Evolutionary conservation across 192 early-diverging fungal genomes (phyloP), one percentile per base, ranked within the genome.

Genomic region (Coemansia sp.): DNA sequence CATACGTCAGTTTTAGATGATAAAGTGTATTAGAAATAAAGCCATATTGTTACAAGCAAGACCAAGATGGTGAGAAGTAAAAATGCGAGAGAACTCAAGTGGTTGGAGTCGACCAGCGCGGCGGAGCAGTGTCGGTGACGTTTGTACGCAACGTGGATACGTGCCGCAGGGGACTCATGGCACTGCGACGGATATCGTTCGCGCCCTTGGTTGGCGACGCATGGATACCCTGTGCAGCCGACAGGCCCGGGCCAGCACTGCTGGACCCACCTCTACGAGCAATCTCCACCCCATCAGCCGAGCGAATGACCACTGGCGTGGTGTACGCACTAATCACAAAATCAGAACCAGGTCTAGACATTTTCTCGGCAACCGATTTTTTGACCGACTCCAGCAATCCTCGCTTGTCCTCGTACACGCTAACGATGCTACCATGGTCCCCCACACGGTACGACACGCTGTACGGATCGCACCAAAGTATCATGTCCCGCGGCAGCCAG

Each of bases 401-500:
- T 15, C 63, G 57, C 62, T 79, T 79, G 53, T 86, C 85, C 60
- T 87, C 81, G 62, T 80, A 89, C 21, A 89, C 54, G 7, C 83
- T 83, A 63, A 80, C 80, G 50, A 87, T 80, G 14, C 79, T 71
- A n/a, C 85, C 84, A 53, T 86, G 82, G 58, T 89, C 87, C 28
- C 87, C 85, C 37, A 86, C 79, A 6, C 85, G 76, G 72, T 86
- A 89, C 2, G 87, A 83, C 21, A 89, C 87, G 32, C 66, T 76
- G 61, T 83, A 82, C 21, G 87, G 87, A 51, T 89, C 87, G 42
- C 86, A 81, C 87, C 87, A 89, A 11, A 89, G 60, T 36, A 87
- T 81, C 14, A 87, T 64, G 69, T 89, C 87, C 38, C 80, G 81
- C 15, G 87, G 87, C 45, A 89, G 61, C 28, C 75, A 68, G 7